phyloP scores from a whole-genome alignment of 257 asterid species.

The Nicotiana tomentosiformis region DNA sequence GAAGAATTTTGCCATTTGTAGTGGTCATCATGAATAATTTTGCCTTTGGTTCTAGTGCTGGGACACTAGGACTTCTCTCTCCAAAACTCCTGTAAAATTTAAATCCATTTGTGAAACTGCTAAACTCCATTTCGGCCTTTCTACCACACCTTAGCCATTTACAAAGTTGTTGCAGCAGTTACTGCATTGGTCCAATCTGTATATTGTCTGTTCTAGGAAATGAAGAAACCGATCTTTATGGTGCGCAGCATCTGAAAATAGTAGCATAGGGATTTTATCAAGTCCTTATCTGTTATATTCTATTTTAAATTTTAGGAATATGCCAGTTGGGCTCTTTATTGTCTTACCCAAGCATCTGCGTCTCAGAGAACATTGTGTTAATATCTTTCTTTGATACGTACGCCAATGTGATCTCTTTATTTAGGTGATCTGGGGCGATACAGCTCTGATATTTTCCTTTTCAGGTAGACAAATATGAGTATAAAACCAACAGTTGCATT shows the following conservation, averaged over 20 bases:
- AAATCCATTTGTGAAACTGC: neutral
- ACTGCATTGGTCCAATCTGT: neutral
- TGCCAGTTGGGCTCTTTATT: neutral
- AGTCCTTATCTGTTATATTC: neutral
- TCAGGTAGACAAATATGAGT: constrained; percentile 35
- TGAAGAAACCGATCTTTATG: neutral
- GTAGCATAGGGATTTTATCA: neutral
- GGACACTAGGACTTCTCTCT: neutral
- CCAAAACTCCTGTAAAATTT: neutral
- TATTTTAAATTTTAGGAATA: neutral
- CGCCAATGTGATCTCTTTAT: neutral
- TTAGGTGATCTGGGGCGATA: neutral
- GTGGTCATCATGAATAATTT: neutral
- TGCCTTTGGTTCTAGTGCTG: neutral
- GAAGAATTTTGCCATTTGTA: neutral
- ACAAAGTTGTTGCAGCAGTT: neutral
- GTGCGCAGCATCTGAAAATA: neutral
- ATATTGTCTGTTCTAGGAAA: neutral
- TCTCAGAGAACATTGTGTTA: neutral
- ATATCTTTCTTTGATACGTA: neutral
- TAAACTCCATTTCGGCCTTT: neutral
- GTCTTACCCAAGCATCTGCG: neutral
- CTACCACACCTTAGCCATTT: neutral
- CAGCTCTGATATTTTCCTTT: neutral
- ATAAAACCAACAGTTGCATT: constrained; percentile 73